Percentiles rank a stretch among this genome's conserved stretches.
phyloP scores from a whole-genome alignment of 768 basidiomycete genomes.

The Podaxis sp. region DNA sequence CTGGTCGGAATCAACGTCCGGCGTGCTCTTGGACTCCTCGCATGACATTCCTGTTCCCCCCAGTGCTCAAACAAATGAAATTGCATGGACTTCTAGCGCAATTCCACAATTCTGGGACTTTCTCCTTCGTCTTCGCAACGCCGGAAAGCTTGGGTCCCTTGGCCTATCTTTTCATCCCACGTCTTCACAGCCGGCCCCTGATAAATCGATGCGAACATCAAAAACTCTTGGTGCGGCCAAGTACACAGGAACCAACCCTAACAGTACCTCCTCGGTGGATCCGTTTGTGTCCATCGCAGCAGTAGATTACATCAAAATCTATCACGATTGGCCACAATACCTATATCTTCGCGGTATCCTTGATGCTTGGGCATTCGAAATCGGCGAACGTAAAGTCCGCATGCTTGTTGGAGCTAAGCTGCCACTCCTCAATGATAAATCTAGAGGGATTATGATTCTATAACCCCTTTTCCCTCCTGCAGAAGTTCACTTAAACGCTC shows the following conservation, averaged over 20 bases:
- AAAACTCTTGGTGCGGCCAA: not conserved
- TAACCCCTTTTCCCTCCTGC: slow-evolving; percentile 17
- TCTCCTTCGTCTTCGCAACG: slow-evolving; percentile 2
- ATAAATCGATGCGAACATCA: not conserved
- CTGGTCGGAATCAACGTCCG: slow-evolving; percentile 6
- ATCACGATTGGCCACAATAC: slow-evolving; percentile 51
- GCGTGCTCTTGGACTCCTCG: not conserved
- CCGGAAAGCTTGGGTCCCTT: slow-evolving; percentile 6
- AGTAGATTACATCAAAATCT: slow-evolving; percentile 57
- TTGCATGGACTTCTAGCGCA: slow-evolving; percentile 6
- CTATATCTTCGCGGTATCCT: slow-evolving; percentile 50
- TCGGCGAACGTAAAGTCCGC: slow-evolving; percentile 35
- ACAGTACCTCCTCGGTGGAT: not conserved
- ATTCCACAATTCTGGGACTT: slow-evolving; percentile 3
- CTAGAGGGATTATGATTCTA: slow-evolving; percentile 44
- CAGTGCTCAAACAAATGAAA: not conserved
- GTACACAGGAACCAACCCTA: not conserved
- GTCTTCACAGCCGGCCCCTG: not conserved
- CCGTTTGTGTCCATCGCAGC: slow-evolving; percentile 22
- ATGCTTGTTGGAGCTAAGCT: slow-evolving; percentile 48
- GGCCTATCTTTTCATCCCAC: slow-evolving; percentile 9
- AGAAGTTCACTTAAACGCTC: not conserved
- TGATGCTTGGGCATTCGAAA: slow-evolving; percentile 47
- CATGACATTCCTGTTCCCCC: not conserved
- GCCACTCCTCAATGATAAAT: slow-evolving; percentile 46